These are phyloP conservation scores for Botrytis elliptica DNA, from an alignment of 2,329 filamentous ascomycete species.

Conservation along the genomic window DNA sequence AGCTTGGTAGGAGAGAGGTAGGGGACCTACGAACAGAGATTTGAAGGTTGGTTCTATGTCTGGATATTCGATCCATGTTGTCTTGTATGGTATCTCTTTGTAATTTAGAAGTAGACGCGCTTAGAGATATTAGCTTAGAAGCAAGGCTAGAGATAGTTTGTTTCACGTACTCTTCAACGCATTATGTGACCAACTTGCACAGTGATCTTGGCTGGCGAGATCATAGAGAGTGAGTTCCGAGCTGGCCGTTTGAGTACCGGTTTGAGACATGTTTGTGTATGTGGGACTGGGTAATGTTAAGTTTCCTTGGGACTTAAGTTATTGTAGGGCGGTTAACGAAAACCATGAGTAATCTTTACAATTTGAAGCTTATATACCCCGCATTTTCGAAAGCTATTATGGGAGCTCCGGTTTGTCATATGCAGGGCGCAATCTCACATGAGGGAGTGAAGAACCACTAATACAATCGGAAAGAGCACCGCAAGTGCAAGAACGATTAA, in stretches of 20 bases:
- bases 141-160: background rate
- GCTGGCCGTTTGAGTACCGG: background rate
- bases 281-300: background rate
- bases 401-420: background rate
- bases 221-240: conserved; percentile 57
- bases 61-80: conserved; percentile 69
- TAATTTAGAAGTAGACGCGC: conserved; percentile 64
- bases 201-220: conserved; percentile 53
- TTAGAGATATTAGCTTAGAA: conserved; percentile 13
- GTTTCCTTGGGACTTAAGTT: background rate
- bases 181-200: conserved; percentile 62
- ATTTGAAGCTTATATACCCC: conserved; percentile 4
- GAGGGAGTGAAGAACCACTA: background rate
- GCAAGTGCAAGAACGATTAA: too few relatives aligned
- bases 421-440: background rate
- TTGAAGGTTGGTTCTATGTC: conserved; percentile 58
- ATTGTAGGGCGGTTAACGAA: background rate
- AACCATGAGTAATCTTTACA: background rate
- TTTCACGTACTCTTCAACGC: conserved; percentile 63
- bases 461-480: background rate
- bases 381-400: background rate
- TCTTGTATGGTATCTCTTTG: conserved; percentile 66
- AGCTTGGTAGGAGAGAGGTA: background rate
- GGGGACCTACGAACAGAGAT: conserved; percentile 48
- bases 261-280: background rate